A percentile compares a stretch with the other conserved stretches of the same genome.
These are phyloP conservation scores for Vitellaria paradoxa DNA, from an alignment of 179 eudicot species.

Conservation along the genomic window DNA sequence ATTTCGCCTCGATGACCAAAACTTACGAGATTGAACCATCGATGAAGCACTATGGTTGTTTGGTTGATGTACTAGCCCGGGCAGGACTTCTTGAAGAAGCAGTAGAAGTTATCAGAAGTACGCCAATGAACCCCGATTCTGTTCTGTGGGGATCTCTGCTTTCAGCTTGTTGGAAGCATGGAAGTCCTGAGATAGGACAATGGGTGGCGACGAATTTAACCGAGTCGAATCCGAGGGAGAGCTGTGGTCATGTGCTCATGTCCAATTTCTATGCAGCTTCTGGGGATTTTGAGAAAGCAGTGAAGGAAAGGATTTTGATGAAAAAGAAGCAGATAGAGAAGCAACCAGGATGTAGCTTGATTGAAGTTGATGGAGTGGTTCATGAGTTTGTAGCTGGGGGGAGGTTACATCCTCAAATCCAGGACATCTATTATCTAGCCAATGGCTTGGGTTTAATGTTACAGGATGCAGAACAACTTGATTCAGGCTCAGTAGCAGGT, in stretches of 20 bases:
- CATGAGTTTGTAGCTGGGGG: slow-evolving; percentile 68
- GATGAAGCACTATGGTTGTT: slow-evolving; percentile 67
- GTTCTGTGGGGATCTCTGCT: slow-evolving; percentile 68
- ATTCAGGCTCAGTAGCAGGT: not conserved
- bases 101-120: slow-evolving; percentile 38
- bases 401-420: slow-evolving; percentile 33
- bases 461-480: slow-evolving; percentile 11
- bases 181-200: slow-evolving; percentile 49
- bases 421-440: slow-evolving; percentile 25
- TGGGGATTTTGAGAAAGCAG: slow-evolving; percentile 49
- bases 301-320: slow-evolving; percentile 54
- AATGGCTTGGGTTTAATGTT: slow-evolving; percentile 11
- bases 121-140: slow-evolving; percentile 67
- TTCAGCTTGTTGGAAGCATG: slow-evolving; percentile 55
- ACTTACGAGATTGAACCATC: slow-evolving; percentile 56
- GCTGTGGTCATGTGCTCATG: slow-evolving; percentile 53
- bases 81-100: slow-evolving; percentile 60
- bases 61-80: slow-evolving; percentile 61
- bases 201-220: slow-evolving; percentile 39
- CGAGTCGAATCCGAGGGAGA: slow-evolving; percentile 43
- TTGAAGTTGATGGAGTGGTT: slow-evolving; percentile 58
- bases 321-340: slow-evolving; percentile 40
- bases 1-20: slow-evolving; percentile 48
- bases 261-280: slow-evolving; percentile 57
- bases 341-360: slow-evolving; percentile 65